phyloP scores from a whole-genome alignment of 2,329 filamentous ascomycete genomes.

The Chrysoporthe austroafricana region DNA sequence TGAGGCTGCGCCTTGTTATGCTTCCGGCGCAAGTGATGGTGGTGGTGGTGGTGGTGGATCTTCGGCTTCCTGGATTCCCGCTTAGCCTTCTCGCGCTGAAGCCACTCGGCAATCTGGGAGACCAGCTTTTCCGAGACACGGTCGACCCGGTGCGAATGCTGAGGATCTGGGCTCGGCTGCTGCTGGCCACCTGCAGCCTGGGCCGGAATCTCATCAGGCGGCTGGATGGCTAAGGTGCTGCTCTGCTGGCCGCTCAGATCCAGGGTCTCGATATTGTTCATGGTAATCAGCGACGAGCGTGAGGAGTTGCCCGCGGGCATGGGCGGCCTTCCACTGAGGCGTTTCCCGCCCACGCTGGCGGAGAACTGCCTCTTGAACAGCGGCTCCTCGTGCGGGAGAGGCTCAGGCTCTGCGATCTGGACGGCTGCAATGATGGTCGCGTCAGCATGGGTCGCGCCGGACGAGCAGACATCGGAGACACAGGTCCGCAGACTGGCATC shows the following conservation, averaged over 20 bases:
- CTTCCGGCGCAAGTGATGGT: constrained; percentile 45
- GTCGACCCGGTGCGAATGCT: constrained; percentile 40
- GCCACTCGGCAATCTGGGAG: constrained; percentile 79
- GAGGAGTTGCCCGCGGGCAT: constrained; percentile 44
- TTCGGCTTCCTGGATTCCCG: constrained; percentile 59
- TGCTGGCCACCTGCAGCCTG: not conserved
- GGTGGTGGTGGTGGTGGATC: constrained; percentile 39
- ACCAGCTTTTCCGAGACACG: constrained; percentile 60
- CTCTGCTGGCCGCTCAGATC: constrained; percentile 33
- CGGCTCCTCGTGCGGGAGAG: constrained; percentile 42
- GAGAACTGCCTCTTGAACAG: constrained; percentile 49
- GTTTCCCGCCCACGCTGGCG: constrained; percentile 44
- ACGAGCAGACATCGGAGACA: not conserved
- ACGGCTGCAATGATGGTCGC: constrained; percentile 47
- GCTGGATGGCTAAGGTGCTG: constrained; percentile 35
- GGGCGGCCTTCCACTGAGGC: constrained; percentile 49
- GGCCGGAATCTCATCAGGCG: constrained; percentile 34
- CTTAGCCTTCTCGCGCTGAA: constrained; percentile 77
- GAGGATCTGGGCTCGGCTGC: constrained; percentile 33
- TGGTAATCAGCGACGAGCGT: constrained; percentile 48
- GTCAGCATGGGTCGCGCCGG: constrained; percentile 26
- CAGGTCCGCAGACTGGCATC: not conserved
- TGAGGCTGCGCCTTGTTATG: constrained; percentile 42
- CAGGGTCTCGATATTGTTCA: constrained; percentile 39
- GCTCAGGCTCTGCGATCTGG: constrained; percentile 61